phyloP scores from a whole-genome alignment of 2,329 filamentous ascomycete species.

The Dothideomycetes sp. region DNA sequence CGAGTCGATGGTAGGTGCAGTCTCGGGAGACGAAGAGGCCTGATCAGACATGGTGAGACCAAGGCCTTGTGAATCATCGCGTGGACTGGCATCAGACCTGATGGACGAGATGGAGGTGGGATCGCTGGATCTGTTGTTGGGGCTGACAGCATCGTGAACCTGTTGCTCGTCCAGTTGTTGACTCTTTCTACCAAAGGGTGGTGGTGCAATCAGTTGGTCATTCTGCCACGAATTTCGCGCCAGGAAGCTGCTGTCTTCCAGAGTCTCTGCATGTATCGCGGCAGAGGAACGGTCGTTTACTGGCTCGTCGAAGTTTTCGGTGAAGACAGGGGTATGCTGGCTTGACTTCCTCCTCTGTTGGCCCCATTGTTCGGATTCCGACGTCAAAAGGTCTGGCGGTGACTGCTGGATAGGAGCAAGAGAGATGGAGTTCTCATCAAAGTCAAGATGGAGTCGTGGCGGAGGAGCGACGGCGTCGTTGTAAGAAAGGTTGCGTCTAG shows the following conservation, averaged over 20 bases:
- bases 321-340: constrained; percentile 48
- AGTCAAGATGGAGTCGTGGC: neutral
- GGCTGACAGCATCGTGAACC: constrained; percentile 2
- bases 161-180: constrained; percentile 18
- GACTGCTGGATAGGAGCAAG: neutral
- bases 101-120: constrained; percentile 12
- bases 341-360: constrained; percentile 10
- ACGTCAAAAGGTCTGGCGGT: neutral
- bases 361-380: neutral
- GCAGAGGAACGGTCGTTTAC: constrained; percentile 30
- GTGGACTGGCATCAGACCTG: neutral
- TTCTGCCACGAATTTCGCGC: constrained; percentile 28
- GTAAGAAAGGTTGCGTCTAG: constrained; percentile 26
- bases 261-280: constrained; percentile 34
- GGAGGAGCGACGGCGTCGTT: constrained; percentile 9
- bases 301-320: constrained; percentile 47
- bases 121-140: constrained; percentile 11
- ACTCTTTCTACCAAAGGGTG: constrained; percentile 23
- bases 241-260: constrained; percentile 38
- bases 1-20: neutral
- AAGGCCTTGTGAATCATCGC: neutral
- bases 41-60: neutral
- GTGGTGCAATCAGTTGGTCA: constrained; percentile 19
- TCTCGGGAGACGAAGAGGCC: neutral
- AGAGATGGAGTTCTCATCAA: neutral